Percentiles rank a stretch among this genome's conserved stretches.
phyloP scores from a whole-genome alignment of 2,329 filamentous ascomycete species.

The Exophiala sp. region DNA sequence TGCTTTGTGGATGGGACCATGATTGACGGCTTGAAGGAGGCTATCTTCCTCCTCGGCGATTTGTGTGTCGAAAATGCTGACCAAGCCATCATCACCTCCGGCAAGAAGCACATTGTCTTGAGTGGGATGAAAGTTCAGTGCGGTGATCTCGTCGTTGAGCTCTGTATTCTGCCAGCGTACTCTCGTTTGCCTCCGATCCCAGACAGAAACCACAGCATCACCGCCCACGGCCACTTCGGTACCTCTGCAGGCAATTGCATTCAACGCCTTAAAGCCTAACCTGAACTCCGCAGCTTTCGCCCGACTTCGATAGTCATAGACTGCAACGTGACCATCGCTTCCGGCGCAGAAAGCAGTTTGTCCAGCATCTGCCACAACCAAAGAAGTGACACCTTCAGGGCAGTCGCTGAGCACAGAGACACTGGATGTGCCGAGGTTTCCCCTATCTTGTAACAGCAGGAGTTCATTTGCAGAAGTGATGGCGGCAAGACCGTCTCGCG shows the following conservation, averaged over 20 bases:
- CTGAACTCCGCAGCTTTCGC: slow-evolving; percentile 15
- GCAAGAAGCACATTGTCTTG: slow-evolving; percentile 55
- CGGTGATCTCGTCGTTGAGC: slow-evolving; percentile 59
- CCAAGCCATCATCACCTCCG: slow-evolving; percentile 60
- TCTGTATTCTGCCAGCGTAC: slow-evolving; percentile 35
- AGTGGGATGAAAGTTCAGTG: slow-evolving; percentile 53
- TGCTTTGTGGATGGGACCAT: slow-evolving; percentile 60
- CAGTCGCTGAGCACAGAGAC: slow-evolving; percentile 7
- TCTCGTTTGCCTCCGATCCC: slow-evolving; percentile 35
- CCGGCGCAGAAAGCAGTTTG: slow-evolving; percentile 21
- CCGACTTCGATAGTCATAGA: slow-evolving; percentile 25
- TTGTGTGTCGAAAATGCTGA: slow-evolving; percentile 60
- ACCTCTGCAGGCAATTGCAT: slow-evolving; percentile 20
- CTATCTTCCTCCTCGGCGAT: slow-evolving; percentile 60
- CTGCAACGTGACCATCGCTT: slow-evolving; percentile 21
- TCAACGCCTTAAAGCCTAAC: slow-evolving; percentile 14
- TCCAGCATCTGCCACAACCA: slow-evolving; percentile 20
- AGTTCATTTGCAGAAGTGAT: slow-evolving; percentile 29
- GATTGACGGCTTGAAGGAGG: slow-evolving; percentile 60
- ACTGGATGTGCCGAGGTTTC: slow-evolving; percentile 8
- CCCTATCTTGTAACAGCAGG: slow-evolving; percentile 19
- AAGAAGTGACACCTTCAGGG: slow-evolving; percentile 18
- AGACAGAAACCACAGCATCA: slow-evolving; percentile 26
- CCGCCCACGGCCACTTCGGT: slow-evolving; percentile 24
- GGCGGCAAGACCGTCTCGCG: slow-evolving; percentile 20